phyloP scores from a whole-genome alignment of 352 stramenopile genomes.

The Phytophthora pisi region DNA sequence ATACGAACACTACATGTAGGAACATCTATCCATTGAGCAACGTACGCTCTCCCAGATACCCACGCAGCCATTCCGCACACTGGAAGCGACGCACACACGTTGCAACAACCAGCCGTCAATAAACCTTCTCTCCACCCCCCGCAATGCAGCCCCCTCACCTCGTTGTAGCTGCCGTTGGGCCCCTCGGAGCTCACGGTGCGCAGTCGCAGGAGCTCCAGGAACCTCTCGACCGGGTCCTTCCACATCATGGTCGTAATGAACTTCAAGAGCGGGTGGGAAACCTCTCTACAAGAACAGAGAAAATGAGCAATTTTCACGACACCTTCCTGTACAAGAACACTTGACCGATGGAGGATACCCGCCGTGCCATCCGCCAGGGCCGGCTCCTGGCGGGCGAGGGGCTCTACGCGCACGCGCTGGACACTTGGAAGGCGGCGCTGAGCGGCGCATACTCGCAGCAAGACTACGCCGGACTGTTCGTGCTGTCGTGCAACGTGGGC shows the following conservation, averaged over 20 bases:
- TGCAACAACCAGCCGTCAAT: background rate
- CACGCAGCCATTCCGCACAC: constrained; percentile 75
- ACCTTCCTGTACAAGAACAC: constrained; percentile 6
- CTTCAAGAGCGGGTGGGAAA: constrained; percentile 2
- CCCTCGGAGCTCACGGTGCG: constrained; percentile 81
- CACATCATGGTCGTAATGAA: constrained; percentile 14
- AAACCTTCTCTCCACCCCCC: background rate
- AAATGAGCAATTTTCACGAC: too few relatives aligned
- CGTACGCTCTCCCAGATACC: constrained; percentile 57
- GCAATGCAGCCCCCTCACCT: constrained; percentile 33
- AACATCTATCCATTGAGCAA: background rate
- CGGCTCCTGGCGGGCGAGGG: constrained; percentile 43
- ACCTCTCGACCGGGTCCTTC: constrained; percentile 56
- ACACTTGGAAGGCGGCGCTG: constrained; percentile 60
- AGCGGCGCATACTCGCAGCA: constrained; percentile 49
- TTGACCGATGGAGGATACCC: constrained; percentile 35
- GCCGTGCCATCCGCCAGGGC: constrained; percentile 43
- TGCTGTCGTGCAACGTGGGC: constrained; percentile 72
- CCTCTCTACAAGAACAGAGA: constrained; percentile 17
- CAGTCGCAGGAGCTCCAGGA: constrained; percentile 83
- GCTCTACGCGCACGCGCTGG: constrained; percentile 39
- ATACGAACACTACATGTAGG: too few relatives aligned
- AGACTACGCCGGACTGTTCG: constrained; percentile 65
- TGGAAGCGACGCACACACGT: constrained; percentile 9
- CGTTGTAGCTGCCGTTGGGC: constrained; percentile 65